A percentile compares a stretch with the other conserved stretches of the same genome.
Conservation (phyloP, 2,329 filamentous ascomycete species). For the Westerdykella ornata region DNA sequence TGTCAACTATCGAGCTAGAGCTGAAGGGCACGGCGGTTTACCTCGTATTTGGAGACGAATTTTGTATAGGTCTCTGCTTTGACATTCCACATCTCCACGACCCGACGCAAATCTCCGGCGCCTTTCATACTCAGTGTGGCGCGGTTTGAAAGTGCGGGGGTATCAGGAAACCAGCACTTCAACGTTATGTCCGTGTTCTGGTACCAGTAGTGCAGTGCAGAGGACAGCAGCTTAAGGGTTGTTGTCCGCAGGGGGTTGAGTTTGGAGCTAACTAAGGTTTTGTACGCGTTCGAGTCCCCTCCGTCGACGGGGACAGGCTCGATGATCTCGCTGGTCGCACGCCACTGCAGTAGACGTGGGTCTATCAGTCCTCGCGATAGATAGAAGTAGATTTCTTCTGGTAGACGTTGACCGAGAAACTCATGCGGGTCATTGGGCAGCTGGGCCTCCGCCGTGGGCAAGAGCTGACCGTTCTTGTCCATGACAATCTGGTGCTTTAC, state of each 20-base stretch:
- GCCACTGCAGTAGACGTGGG: constrained; percentile 70
- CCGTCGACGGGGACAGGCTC: constrained; percentile 82
- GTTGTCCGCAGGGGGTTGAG: constrained; percentile 69
- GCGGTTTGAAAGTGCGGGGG: constrained; percentile 34
- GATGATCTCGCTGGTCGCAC: constrained; percentile 70
- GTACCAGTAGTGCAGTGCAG: constrained; percentile 75
- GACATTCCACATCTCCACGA: constrained; percentile 65
- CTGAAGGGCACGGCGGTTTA: constrained; percentile 1
- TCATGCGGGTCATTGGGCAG: constrained; percentile 80
- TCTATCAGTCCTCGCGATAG: constrained; percentile 76
- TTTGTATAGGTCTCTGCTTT: constrained; percentile 52
- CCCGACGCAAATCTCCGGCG: constrained; percentile 47
- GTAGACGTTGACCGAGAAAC: constrained; percentile 82
- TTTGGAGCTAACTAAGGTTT: constrained; percentile 65
- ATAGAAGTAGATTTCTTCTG: constrained; percentile 86
- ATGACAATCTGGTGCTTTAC: constrained; percentile 85
- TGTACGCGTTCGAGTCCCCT: constrained; percentile 72
- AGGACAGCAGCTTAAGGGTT: constrained; percentile 69
- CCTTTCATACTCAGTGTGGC: constrained; percentile 59
- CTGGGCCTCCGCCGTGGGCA: constrained; percentile 64
- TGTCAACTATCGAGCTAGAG: neutral
- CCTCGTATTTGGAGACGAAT: constrained; percentile 22
- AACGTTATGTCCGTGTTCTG: constrained; percentile 71
- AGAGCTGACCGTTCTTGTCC: constrained; percentile 66
- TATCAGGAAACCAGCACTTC: constrained; percentile 66